Base-by-base conservation (phyloP, 495 filamentous ascomycete genomes). In the Hamigera avellanea region DNA sequence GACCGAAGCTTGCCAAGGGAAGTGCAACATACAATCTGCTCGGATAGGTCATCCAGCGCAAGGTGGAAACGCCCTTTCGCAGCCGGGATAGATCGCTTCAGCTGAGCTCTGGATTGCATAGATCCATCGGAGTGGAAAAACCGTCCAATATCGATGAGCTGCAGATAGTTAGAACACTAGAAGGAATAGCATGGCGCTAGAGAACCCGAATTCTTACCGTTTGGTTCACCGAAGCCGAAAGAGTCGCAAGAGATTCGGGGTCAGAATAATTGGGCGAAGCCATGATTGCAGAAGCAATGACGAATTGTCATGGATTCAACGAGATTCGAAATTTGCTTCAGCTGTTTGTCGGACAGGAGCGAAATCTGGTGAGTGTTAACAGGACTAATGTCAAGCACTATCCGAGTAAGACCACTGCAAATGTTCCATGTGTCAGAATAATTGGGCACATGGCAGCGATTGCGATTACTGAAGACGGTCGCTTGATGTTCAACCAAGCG, bases 111-210 rank as follows among this genome's bases (percentile, higher is more conserved):
- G 8, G 52, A 52, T 25, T 60, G 53, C 38, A 59, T 41, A 14
- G 62, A 61, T 19, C 49, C 59, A 6, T 46, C 47, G 14, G 57
- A 53, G 36, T 56, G 56, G 33, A 72, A 67, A 38, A 71, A 55
- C 14, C 67, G 61, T 14, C 59, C 67, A 2, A 64, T 69, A 28
- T 72, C 66, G 33, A 69, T 48, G 19, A 73, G 56, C 69, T 73
- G 41, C 14, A 23, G 9, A 17, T 26, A 3, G 47, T 63, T 37
- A 61, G 53, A 38, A 30, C 5, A 6, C n/a, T 12, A 30, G 5
- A 9, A 23, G 28, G 5, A 6, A 4, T 30, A 4, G 6, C 28
- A 5, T 23, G 21, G 5, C 5, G 26, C 19, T 6, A 19, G 23
- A 14, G 25, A 19, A 41, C 29, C 17, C 6, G 1, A 14, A 12